Base-by-base conservation (phyloP, 2,329 filamentous ascomycete species). In the Knoxdaviesia capensis region DNA sequence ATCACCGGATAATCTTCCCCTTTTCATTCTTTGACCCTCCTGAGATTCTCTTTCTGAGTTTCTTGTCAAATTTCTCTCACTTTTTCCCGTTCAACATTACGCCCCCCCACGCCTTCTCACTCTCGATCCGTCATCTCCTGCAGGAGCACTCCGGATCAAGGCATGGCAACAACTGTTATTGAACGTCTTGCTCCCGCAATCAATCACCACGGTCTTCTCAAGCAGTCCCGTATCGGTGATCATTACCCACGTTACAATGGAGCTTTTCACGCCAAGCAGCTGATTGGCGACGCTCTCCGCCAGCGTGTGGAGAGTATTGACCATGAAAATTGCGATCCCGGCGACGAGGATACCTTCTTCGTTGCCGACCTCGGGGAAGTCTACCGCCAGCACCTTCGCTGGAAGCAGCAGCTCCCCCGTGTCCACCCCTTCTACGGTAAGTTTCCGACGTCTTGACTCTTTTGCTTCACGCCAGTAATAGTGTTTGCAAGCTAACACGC, bases 341-440 rank as follows among this genome's bases (percentile, higher is more conserved):
- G 90, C 51, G 90, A 93, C 44, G 90, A 98, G 65, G 90, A 96
- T 63, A 81, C 90, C 46, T 98, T 98, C 65, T 98, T 93, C 63
- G 87, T 98, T 53, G 88, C 86, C 54, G 90, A 98, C 66, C 77
- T 98, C 55, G 90, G 90, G 62, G 86, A 96, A 66, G 82, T 98
- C 58, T 98, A 98, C 65, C 85, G 90, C 63, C 90, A 98, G 74
- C 88, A 96, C 56, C 68, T 96, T 59, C 82, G 88, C 63, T 98
- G 90, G 90, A 96, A 94, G 75, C 74, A 79, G 68, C 88, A 92
- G 58, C 68, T 98, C 55, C 75, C 78, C 51, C 80, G 88, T 52
- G 82, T 98, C 60, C 90, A 87, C 65, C 90, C 90, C 36, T 94
- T 96, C 56, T 98, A 94, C 65, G 85, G 84, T 87, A 63, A 61